Evolutionary conservation across 2,329 filamentous ascomycete genomes (phyloP), one percentile per base, ranked within the genome.

Genomic region (Scedosporium apiospermum): DNA sequence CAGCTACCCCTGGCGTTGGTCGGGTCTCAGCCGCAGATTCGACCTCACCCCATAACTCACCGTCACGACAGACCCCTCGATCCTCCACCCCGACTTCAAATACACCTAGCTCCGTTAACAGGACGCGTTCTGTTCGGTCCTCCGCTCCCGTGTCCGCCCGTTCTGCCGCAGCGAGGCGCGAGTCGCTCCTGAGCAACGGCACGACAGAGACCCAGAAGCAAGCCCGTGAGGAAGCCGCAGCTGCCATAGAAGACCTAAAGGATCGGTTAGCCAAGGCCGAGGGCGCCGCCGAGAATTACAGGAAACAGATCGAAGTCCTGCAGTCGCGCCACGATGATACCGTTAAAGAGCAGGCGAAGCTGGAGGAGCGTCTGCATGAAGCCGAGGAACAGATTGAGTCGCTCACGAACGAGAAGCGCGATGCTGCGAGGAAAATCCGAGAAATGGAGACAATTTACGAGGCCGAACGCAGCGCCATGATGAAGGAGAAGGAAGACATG

Each of bases 381-480:
- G 87, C 86, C 70, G 92, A 95, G 65, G 90, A 93, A 73, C 87
- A 88, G 70, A 84, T 93, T 64, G 92, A 96, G 74, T 79, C 83
- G 6, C 80, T 98, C 62, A 86, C 87, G 70, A 92, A 90, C 69
- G 91, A 96, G 70, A 93, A 95, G 77, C 86, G 90, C 68, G 93
- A 98, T 68, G 82, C 88, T 62, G 85, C 88, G 34, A 85, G 92
- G 66, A 89, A 96, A 74, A 90, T 91, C 71, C 86, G 93, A 66
- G 95, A 99, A 73, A 87, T 97, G 78, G 93, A 97, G 75, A 87
- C 88, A 66, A 93, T 96, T 66, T 96, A 96, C 73, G 93, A 98
- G 74, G 87, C 89, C 55, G 95, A 99, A 76, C 86, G 91, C 66
- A 90, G 88, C 70, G 86, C 90, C 62, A 89, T 93, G 77, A 86